Percentiles rank a stretch among this genome's conserved stretches.
These are phyloP conservation scores for Diplodia intermedia DNA, from an alignment of 2,329 filamentous ascomycete species.

Conservation along the genomic window DNA sequence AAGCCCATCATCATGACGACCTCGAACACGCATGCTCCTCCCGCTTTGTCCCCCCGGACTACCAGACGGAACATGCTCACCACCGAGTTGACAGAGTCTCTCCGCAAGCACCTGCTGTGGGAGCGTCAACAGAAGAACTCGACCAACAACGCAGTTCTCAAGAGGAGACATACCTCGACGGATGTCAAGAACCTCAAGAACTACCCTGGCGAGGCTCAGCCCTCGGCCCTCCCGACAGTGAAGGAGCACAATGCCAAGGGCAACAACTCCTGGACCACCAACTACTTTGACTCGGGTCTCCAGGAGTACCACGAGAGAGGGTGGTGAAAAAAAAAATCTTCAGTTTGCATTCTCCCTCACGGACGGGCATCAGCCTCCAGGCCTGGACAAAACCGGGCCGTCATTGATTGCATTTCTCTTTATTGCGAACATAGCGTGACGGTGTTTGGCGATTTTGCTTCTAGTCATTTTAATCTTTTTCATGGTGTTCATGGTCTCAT, in stretches of 20 bases:
- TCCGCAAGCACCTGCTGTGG: conserved; percentile 90
- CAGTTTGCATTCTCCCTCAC: conserved; percentile 16
- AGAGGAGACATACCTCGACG: conserved; percentile 81
- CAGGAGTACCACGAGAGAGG: conserved; percentile 85
- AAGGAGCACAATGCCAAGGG: conserved; percentile 66
- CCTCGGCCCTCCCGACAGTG: conserved; percentile 44
- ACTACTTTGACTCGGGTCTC: conserved; percentile 84
- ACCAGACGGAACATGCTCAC: conserved; percentile 95
- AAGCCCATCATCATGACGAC: conserved; percentile 82
- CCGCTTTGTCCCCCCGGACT: conserved; percentile 86
- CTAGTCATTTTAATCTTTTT: conserved; percentile 20
- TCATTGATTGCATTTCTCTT: conserved; percentile 32
- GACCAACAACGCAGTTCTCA: conserved; percentile 85
- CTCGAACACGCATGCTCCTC: conserved; percentile 68
- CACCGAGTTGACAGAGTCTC: conserved; percentile 90
- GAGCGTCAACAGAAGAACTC: conserved; percentile 94
- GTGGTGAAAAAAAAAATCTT: conserved; percentile 64
- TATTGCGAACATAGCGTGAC: conserved; percentile 32
- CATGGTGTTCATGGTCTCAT: conserved; percentile 23
- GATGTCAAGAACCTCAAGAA: conserved; percentile 89
- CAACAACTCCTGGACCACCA: conserved; percentile 75
- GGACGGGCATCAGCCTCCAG: background rate
- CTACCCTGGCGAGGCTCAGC: conserved; percentile 69
- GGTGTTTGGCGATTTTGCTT: conserved; percentile 32
- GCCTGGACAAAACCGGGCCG: conserved; percentile 12